These are phyloP conservation scores for Cryptococcus sp. DNA, from an alignment of 1,284 basidiomycete species.

Conservation along the genomic window DNA sequence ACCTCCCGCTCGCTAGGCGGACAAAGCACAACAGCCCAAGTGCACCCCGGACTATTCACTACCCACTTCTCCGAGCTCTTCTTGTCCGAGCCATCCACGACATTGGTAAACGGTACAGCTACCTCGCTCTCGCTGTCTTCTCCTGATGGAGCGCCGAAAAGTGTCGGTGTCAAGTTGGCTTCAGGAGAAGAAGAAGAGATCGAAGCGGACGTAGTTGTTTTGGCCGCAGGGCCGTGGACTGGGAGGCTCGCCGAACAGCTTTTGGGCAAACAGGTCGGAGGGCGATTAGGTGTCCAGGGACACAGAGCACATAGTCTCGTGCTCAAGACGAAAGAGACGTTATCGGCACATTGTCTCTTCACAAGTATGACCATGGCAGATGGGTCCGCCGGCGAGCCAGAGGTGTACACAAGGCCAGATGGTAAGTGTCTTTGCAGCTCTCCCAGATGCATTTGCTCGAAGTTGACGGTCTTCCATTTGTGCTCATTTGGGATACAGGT, in stretches of 20 bases:
- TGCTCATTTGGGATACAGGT: slow-evolving; percentile 10
- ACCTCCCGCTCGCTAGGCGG: slow-evolving; percentile 40
- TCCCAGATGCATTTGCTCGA: no score
- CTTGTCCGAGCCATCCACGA: slow-evolving; percentile 33
- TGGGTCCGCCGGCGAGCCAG: slow-evolving; percentile 53
- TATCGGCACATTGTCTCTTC: slow-evolving; percentile 55
- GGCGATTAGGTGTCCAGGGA: slow-evolving; percentile 49
- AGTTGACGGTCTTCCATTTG: no score
- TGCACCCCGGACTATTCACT: slow-evolving; percentile 61
- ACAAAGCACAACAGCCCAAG: slow-evolving; percentile 48
- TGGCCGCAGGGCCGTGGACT: slow-evolving; percentile 88
- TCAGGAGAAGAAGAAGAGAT: slow-evolving; percentile 47
- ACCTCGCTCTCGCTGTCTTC: slow-evolving; percentile 24
- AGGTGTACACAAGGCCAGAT: slow-evolving; percentile 56
- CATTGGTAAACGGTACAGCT: slow-evolving; percentile 36
- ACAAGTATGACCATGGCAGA: slow-evolving; percentile 58
- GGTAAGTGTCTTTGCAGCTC: slow-evolving; percentile 38
- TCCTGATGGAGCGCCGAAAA: slow-evolving; percentile 56
- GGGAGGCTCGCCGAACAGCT: slow-evolving; percentile 60
- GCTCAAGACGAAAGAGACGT: slow-evolving; percentile 43
- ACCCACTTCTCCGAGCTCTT: slow-evolving; percentile 66
- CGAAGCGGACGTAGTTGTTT: slow-evolving; percentile 59
- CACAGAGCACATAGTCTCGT: slow-evolving; percentile 58
- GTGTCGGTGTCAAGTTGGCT: slow-evolving; percentile 12
- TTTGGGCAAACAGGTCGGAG: slow-evolving; percentile 55